Conservation (phyloP, 2,329 filamentous ascomycete genomes). For the Trichoderma arundinaceum region DNA sequence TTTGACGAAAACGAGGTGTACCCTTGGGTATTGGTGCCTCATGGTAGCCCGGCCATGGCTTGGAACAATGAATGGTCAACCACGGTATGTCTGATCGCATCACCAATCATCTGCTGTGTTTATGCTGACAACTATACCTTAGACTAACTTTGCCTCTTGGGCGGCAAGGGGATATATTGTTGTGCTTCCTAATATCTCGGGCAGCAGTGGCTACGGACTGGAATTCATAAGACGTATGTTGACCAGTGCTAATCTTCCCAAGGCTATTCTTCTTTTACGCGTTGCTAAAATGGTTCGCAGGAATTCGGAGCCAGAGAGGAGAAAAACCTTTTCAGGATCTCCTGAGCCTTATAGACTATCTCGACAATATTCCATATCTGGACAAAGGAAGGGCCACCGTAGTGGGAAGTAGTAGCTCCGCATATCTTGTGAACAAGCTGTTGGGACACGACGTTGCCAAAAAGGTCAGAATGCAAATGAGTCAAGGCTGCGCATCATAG, state of each 20-base stretch:
- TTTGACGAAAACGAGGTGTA: slow-evolving; percentile 47
- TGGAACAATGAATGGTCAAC: slow-evolving; percentile 62
- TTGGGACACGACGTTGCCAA: slow-evolving; percentile 59
- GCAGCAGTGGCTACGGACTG: slow-evolving; percentile 61
- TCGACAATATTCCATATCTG: slow-evolving; percentile 58
- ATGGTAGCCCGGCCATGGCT: slow-evolving; percentile 51
- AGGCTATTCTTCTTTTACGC: background rate
- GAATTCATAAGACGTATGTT: slow-evolving; percentile 39
- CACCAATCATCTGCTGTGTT: background rate
- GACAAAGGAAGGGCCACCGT: slow-evolving; percentile 60
- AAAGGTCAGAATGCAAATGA: slow-evolving; percentile 40
- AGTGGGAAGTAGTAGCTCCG: slow-evolving; percentile 61
- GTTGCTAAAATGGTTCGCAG: slow-evolving; percentile 38
- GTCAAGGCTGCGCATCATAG: no score
- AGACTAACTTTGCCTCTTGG: slow-evolving; percentile 62
- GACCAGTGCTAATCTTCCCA: background rate
- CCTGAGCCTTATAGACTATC: slow-evolving; percentile 57
- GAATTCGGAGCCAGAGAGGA: slow-evolving; percentile 59
- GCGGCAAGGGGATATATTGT: slow-evolving; percentile 67
- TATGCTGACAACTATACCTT: background rate
- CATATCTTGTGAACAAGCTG: slow-evolving; percentile 66
- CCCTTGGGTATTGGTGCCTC: slow-evolving; percentile 47
- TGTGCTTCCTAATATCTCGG: slow-evolving; percentile 64
- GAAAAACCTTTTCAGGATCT: slow-evolving; percentile 62
- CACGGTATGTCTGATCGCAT: slow-evolving; percentile 39